phyloP scores from a whole-genome alignment of 495 filamentous ascomycete genomes.

The Chaetomium fimeti region DNA sequence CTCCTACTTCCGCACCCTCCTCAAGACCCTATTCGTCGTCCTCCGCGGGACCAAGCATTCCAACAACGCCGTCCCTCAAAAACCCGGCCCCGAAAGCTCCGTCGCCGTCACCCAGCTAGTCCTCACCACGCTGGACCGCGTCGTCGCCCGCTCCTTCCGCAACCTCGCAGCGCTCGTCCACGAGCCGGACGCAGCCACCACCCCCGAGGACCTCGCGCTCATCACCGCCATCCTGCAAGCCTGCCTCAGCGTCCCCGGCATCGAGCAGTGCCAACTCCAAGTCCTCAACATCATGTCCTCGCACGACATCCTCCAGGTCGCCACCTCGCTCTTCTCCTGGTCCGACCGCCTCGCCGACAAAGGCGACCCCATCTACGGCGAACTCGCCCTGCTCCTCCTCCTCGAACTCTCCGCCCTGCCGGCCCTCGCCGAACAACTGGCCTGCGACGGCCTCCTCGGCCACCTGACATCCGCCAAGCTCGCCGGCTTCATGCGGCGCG shows the following conservation, averaged over 20 bases:
- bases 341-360: slow-evolving; percentile 71
- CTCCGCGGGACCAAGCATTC: slow-evolving; percentile 56
- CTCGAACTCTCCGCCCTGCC: slow-evolving; percentile 81
- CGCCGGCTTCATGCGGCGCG: slow-evolving; percentile 64
- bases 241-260: slow-evolving; percentile 67
- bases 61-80: slow-evolving; percentile 22
- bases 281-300: slow-evolving; percentile 63
- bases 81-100: slow-evolving; percentile 26
- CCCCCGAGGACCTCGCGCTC: slow-evolving; percentile 74
- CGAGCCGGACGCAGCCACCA: slow-evolving; percentile 48
- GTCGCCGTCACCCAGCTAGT: slow-evolving; percentile 53
- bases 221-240: slow-evolving; percentile 87
- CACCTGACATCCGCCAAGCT: slow-evolving; percentile 76
- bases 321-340: slow-evolving; percentile 90
- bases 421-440: slow-evolving; percentile 82
- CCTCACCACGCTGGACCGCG: slow-evolving; percentile 69
- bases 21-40: slow-evolving; percentile 81
- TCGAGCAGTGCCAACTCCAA: slow-evolving; percentile 60
- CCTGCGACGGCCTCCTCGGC: slow-evolving; percentile 75
- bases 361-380: slow-evolving; percentile 91
- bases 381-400: slow-evolving; percentile 81
- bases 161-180: slow-evolving; percentile 74
- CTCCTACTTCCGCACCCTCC: slow-evolving; percentile 74
- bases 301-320: slow-evolving; percentile 73
- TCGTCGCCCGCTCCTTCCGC: slow-evolving; percentile 80